Percentiles rank a stretch among this genome's conserved stretches.
phyloP scores from a whole-genome alignment of 2,329 filamentous ascomycete genomes.

The Ophiostoma sp. region DNA sequence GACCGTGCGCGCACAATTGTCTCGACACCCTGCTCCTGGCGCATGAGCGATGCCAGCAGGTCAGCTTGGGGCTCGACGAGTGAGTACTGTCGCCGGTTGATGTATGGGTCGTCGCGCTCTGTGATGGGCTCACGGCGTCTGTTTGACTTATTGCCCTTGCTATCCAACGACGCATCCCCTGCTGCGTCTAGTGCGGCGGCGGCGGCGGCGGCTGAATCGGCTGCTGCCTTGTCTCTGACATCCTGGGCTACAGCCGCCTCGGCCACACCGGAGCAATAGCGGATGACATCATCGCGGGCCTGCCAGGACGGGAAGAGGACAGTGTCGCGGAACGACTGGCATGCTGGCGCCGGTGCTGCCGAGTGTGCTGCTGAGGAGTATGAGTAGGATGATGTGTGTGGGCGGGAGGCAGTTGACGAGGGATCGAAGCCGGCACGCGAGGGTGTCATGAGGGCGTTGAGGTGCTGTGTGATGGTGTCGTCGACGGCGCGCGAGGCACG shows the following conservation, averaged over 20 bases:
- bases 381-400: constrained; percentile 44
- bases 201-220: background rate
- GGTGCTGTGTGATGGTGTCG: constrained; percentile 86
- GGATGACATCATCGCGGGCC: constrained; percentile 71
- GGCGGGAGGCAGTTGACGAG: constrained; percentile 63
- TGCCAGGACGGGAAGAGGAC: constrained; percentile 89
- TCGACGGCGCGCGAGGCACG: constrained; percentile 83
- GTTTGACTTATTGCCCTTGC: background rate
- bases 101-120: constrained; percentile 89
- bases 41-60: constrained; percentile 64
- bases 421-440: constrained; percentile 71
- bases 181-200: constrained; percentile 4
- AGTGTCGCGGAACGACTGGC: constrained; percentile 65
- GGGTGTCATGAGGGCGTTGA: constrained; percentile 82
- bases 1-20: constrained; percentile 73
- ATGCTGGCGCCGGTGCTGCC: constrained; percentile 58
- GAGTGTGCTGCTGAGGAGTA: constrained; percentile 50
- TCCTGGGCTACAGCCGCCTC: constrained; percentile 50
- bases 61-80: constrained; percentile 75
- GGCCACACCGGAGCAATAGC: constrained; percentile 84
- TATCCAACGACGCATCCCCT: background rate
- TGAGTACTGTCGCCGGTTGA: constrained; percentile 71
- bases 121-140: constrained; percentile 54
- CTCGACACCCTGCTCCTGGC: constrained; percentile 72
- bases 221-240: constrained; percentile 40